Conservation (phyloP, 805 yeast species). For the Tetrapisispora nanseiensis region DNA sequence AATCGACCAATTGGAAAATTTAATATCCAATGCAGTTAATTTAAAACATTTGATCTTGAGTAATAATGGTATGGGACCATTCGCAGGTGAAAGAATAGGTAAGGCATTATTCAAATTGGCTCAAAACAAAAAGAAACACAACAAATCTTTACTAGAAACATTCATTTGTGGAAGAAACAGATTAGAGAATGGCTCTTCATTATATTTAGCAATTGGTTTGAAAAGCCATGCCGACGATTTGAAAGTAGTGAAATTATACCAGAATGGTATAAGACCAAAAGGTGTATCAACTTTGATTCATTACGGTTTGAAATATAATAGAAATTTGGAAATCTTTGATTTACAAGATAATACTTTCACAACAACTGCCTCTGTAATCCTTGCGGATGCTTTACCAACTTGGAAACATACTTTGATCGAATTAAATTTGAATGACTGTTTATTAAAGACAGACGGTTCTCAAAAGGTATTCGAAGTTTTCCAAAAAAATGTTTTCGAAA, state of each 20-base stretch:
- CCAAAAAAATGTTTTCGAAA: slow-evolving; percentile 30
- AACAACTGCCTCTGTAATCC: slow-evolving; percentile 47
- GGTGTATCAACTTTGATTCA: slow-evolving; percentile 71
- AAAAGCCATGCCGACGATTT: slow-evolving; percentile 62
- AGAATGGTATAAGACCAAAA: slow-evolving; percentile 93
- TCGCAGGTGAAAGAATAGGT: slow-evolving; percentile 92
- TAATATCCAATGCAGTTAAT: slow-evolving; percentile 63
- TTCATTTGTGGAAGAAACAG: slow-evolving; percentile 96
- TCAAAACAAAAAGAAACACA: slow-evolving; percentile 43
- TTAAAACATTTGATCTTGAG: slow-evolving; percentile 80
- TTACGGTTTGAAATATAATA: slow-evolving; percentile 59
- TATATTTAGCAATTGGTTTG: slow-evolving; percentile 74
- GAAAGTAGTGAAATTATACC: slow-evolving; percentile 71
- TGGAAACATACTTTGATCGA: slow-evolving; percentile 64
- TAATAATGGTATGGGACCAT: slow-evolving; percentile 97
- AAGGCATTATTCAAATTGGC: slow-evolving; percentile 69
- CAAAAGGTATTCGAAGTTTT: slow-evolving; percentile 43
- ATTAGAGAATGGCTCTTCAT: slow-evolving; percentile 88
- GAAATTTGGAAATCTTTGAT: slow-evolving; percentile 59
- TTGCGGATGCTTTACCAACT: slow-evolving; percentile 47
- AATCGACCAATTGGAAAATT: slow-evolving; percentile 77
- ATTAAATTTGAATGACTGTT: slow-evolving; percentile 80
- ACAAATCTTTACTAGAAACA: slow-evolving; percentile 52
- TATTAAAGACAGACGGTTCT: slow-evolving; percentile 74
- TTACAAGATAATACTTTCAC: slow-evolving; percentile 96